Evolutionary conservation across 2,329 filamentous ascomycete species (phyloP).

Genomic region (Penicillium carneum): DNA sequence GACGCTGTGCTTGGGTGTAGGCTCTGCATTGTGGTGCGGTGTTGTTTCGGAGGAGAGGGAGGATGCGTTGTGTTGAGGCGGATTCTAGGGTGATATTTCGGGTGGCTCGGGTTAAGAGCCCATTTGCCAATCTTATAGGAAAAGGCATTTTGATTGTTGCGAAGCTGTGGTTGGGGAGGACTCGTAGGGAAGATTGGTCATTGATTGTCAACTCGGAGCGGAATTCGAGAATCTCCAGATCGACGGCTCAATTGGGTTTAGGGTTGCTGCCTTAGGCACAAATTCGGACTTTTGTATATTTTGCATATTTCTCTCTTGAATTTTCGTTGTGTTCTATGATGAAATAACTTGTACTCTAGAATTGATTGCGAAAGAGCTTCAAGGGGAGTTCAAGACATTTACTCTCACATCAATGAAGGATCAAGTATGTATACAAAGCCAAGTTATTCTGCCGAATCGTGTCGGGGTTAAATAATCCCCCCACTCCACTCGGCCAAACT

Average conservation of each 20-base stretch:
- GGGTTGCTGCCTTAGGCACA: slow-evolving; percentile 26
- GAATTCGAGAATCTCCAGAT: slow-evolving; percentile 38
- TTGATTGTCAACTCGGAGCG: slow-evolving; percentile 16
- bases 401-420: neutral
- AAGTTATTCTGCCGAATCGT: neutral
- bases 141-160: slow-evolving; percentile 38
- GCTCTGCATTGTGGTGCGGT: slow-evolving; percentile 33
- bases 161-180: slow-evolving; percentile 15
- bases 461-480: neutral
- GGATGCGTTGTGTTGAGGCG: slow-evolving; percentile 24
- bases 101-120: slow-evolving; percentile 29
- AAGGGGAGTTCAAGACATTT: neutral
- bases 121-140: slow-evolving; percentile 34
- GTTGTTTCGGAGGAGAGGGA: slow-evolving; percentile 31
- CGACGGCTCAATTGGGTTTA: slow-evolving; percentile 34
- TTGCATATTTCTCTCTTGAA: neutral
- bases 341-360: neutral
- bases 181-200: slow-evolving; percentile 14
- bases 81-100: slow-evolving; percentile 28
- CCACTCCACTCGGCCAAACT: too few species aligned
- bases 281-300: neutral
- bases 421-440: neutral
- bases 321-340: neutral
- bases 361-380: neutral
- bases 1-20: slow-evolving; percentile 34